Conservation (phyloP, 345 rosid species). For the Brassica cretica region DNA sequence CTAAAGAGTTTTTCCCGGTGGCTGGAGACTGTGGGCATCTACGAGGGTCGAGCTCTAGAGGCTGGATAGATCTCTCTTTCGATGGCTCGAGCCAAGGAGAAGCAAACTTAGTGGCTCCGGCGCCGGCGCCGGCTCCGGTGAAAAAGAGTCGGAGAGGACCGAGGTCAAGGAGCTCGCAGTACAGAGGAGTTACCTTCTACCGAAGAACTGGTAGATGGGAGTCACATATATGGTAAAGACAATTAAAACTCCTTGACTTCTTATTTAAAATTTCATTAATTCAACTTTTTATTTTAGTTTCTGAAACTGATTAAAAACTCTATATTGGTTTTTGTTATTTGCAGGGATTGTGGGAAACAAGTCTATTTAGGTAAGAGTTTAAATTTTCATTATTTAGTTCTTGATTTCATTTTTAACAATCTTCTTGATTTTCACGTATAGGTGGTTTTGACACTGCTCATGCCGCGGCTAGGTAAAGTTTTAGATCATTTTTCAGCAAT, state of each 20-base stretch:
- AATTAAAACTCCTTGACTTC: not conserved
- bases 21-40: conserved; percentile 38
- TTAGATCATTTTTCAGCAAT: conserved; percentile 1
- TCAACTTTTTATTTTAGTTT: conserved; percentile 14
- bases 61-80: conserved; percentile 57
- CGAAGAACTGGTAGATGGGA: conserved; percentile 98
- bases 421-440: conserved; percentile 35
- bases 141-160: conserved; percentile 96
- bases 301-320: not conserved
- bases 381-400: not conserved
- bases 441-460: conserved; percentile 99
- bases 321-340: not conserved
- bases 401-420: conserved; percentile 1
- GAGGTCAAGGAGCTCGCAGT: conserved; percentile 94
- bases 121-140: conserved; percentile 44
- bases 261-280: not conserved
- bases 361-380: conserved; percentile 74
- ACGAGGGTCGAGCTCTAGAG: conserved; percentile 50
- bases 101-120: conserved; percentile 42
- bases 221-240: conserved; percentile 82
- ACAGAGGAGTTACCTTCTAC: conserved; percentile 92
- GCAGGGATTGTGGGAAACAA: conserved; percentile 99
- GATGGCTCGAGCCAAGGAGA: conserved; percentile 36
- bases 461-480: conserved; percentile 85
- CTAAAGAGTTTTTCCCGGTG: conserved; percentile 69